Evolutionary conservation across 2,329 filamentous ascomycete genomes (phyloP), one percentile per base, ranked within the genome.

Genomic region (Xylaria sp.): DNA sequence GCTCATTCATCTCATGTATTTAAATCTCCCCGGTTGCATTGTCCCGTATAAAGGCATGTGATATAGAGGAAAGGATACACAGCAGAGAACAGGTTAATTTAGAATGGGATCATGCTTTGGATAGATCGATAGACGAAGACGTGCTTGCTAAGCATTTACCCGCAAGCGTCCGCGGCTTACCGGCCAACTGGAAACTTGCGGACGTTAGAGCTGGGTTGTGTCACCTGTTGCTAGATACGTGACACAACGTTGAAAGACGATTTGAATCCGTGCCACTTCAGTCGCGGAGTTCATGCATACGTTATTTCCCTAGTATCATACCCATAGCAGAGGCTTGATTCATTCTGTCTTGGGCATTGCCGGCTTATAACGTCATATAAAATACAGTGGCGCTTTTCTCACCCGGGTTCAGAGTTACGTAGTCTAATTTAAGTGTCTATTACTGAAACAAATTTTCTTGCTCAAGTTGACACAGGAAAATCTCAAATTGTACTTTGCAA

Each of bases 221-320:
- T 64, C 21, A 53, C 54, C 35, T 10, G 59, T 66, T 21, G 32
- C 53, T 12, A 23, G 44, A 60, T 64, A 66, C 35, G 66, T 71
- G 42, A 57, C 65, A 70, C 68, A 25, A 27, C 51, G 21, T 68
- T 40, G 50, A 68, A 57, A 27, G 47, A 60, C 60, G 58, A 65
- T 59, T 25, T n/a, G 54, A 37, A 54, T 48, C 29, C 35, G 48
- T 47, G 50, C 58, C 40, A 18, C 47, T 29, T 42, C 44, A 13
- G 51, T 48, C 35, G 21, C 47, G 29, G 57, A n/a, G 65, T 57
- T 65, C 37, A 66, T 68, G 57, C 53, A 60, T 59, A 60, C 40
- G 32, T 27, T 51, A 12, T 55, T 61, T 47, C 37, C 35, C 48
- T 32, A 37, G 37, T 50, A 21, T 8, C 23, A 18, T 29, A 35